These are phyloP conservation scores for Heliocybe sulcata DNA, from an alignment of 1,284 basidiomycete species.

Conservation along the genomic window DNA sequence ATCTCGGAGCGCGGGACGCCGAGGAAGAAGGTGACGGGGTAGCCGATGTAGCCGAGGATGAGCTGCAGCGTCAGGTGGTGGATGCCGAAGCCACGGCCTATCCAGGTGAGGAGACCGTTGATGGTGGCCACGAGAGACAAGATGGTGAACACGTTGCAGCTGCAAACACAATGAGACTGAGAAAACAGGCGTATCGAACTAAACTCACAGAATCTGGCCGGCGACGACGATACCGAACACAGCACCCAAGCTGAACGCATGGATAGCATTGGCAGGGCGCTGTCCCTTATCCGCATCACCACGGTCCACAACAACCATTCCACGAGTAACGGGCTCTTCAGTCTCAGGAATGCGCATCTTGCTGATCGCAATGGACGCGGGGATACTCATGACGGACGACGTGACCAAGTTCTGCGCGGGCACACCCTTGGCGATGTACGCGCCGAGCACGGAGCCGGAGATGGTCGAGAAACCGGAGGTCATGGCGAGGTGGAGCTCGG, in stretches of 20 bases:
- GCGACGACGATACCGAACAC: conserved; percentile 82
- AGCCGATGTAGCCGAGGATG: conserved; percentile 82
- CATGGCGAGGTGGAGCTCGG: conserved; percentile 86
- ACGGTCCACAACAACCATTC: conserved; percentile 72
- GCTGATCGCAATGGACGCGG: conserved; percentile 86
- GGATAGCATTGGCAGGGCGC: conserved; percentile 68
- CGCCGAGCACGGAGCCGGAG: conserved; percentile 81
- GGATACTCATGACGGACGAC: conserved; percentile 91
- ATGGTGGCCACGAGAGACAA: conserved; percentile 75
- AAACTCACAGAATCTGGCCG: conserved; percentile 70
- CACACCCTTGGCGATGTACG: conserved; percentile 82
- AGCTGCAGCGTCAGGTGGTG: conserved; percentile 78
- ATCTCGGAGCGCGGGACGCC: conserved; percentile 71
- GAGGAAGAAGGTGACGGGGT: conserved; percentile 82
- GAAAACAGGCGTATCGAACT: neutral
- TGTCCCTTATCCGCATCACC: conserved; percentile 51
- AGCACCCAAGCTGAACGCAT: conserved; percentile 86
- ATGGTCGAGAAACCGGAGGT: conserved; percentile 92
- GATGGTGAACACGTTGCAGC: conserved; percentile 75
- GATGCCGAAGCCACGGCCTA: conserved; percentile 83
- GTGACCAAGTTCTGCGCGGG: conserved; percentile 81
- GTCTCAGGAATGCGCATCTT: conserved; percentile 82
- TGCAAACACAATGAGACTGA: conserved; percentile 16
- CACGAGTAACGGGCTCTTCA: conserved; percentile 82
- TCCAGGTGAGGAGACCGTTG: conserved; percentile 86